Conservation (phyloP, 2,329 filamentous ascomycete species). For the Ceratocystis huliohia region DNA sequence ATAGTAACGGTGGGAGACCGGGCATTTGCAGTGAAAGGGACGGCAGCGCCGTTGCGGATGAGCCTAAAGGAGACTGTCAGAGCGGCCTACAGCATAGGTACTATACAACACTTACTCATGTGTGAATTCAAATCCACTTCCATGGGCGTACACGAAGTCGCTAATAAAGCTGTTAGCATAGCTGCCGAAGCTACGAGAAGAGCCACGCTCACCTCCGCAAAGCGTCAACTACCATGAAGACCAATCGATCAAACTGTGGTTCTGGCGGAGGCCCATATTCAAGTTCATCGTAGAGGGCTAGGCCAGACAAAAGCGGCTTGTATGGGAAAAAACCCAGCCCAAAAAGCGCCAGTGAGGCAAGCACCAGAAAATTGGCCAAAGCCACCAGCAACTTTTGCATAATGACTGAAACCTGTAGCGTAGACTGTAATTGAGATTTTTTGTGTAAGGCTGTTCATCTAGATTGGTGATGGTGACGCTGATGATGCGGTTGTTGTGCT, state of each 20-base stretch:
- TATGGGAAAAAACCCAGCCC: slow-evolving; percentile 94
- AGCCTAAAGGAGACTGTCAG: slow-evolving; percentile 41
- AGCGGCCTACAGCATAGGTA: too few species aligned
- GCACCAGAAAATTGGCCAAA: slow-evolving; percentile 61
- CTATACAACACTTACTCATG: slow-evolving; percentile 52
- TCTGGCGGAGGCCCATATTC: slow-evolving; percentile 42
- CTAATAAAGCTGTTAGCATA: slow-evolving; percentile 34
- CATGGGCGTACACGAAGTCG: slow-evolving; percentile 79
- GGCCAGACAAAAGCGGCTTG: slow-evolving; percentile 79
- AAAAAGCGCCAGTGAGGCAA: slow-evolving; percentile 62
- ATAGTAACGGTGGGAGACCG: slow-evolving; percentile 97
- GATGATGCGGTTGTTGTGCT: not conserved
- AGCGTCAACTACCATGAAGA: slow-evolving; percentile 98
- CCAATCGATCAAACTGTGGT: slow-evolving; percentile 71
- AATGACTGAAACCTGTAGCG: not conserved
- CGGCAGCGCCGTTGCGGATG: slow-evolving; percentile 67
- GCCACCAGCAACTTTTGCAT: not conserved
- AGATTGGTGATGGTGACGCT: not conserved
- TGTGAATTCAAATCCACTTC: slow-evolving; percentile 74
- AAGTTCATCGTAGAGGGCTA: slow-evolving; percentile 54
- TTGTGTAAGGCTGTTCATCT: not conserved
- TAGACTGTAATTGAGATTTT: not conserved
- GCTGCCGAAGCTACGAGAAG: not conserved
- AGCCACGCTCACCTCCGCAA: slow-evolving; percentile 55
- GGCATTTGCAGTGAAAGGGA: slow-evolving; percentile 91